phyloP scores from a whole-genome alignment of 768 basidiomycete species.

The Hypsizygus marmoreus region DNA sequence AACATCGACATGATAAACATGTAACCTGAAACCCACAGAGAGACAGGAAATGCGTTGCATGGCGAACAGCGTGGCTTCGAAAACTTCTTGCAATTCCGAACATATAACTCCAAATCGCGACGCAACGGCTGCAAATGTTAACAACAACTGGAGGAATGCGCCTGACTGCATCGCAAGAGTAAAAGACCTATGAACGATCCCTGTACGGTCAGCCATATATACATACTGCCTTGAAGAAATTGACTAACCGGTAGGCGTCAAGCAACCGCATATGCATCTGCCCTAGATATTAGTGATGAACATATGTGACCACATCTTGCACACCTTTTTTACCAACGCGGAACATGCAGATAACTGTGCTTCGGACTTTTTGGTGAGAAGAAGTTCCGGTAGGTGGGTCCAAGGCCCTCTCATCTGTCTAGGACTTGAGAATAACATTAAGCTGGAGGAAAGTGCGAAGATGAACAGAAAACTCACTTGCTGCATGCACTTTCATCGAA shows the following conservation, averaged over 20 bases:
- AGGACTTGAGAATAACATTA: constrained; percentile 34
- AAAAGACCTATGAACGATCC: constrained; percentile 49
- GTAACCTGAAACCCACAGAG: constrained; percentile 27
- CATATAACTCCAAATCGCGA: constrained; percentile 55
- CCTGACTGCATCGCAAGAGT: constrained; percentile 67
- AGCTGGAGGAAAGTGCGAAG: neutral
- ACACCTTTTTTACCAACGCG: constrained; percentile 49
- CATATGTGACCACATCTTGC: neutral
- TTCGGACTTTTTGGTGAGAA: constrained; percentile 32
- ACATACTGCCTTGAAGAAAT: neutral
- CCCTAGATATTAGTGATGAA: constrained; percentile 1
- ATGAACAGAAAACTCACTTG: constrained; percentile 35
- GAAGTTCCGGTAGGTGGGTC: constrained; percentile 55
- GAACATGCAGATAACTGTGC: constrained; percentile 37
- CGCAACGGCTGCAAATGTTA: constrained; percentile 61
- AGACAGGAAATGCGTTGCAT: constrained; percentile 29
- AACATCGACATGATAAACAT: no score
- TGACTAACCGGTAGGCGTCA: constrained; percentile 53
- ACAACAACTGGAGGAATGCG: constrained; percentile 69
- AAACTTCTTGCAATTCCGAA: constrained; percentile 42
- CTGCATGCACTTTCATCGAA: constrained; percentile 39
- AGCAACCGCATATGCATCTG: constrained; percentile 19
- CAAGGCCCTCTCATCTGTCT: constrained; percentile 62
- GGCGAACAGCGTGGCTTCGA: constrained; percentile 29
- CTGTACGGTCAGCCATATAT: neutral